Evolutionary conservation across 177 flowering plant species (phyloP).

Genomic region (Vitis hybrid): DNA sequence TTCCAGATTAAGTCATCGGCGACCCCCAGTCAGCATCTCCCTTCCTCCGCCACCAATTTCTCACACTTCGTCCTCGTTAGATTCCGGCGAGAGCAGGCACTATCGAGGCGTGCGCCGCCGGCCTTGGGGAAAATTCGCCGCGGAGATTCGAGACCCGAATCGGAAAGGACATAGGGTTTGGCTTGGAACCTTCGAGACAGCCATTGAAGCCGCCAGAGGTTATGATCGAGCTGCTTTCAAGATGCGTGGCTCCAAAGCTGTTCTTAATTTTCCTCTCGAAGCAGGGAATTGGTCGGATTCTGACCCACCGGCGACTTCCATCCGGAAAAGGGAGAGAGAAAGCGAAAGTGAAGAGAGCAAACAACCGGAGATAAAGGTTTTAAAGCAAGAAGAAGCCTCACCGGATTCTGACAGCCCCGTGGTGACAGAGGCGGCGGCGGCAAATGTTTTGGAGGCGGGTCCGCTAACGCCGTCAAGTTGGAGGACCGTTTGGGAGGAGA

Average conservation of each 20-base stretch:
- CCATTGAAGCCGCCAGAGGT: constrained; percentile 45
- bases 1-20: too few relatives aligned
- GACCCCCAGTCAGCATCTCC: too few relatives aligned
- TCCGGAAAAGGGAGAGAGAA: constrained; percentile 8
- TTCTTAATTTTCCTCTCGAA: constrained; percentile 47
- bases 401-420: constrained; percentile 1
- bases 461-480: constrained; percentile 42
- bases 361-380: constrained; percentile 7
- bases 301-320: background rate
- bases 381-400: background rate
- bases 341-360: constrained; percentile 4
- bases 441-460: background rate
- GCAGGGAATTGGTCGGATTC: constrained; percentile 15
- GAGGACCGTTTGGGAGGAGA: constrained; percentile 27
- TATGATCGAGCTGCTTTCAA: constrained; percentile 44
- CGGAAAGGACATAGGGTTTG: constrained; percentile 35
- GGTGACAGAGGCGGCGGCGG: background rate
- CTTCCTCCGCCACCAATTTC: too few relatives aligned
- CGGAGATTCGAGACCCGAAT: constrained; percentile 44
- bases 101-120: constrained; percentile 44
- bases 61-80: background rate
- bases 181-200: constrained; percentile 44
- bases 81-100: constrained; percentile 15
- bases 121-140: constrained; percentile 46
- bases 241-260: constrained; percentile 44